phyloP scores from a whole-genome alignment of 2,329 filamentous ascomycete species.

The Verticillium isaacii region DNA sequence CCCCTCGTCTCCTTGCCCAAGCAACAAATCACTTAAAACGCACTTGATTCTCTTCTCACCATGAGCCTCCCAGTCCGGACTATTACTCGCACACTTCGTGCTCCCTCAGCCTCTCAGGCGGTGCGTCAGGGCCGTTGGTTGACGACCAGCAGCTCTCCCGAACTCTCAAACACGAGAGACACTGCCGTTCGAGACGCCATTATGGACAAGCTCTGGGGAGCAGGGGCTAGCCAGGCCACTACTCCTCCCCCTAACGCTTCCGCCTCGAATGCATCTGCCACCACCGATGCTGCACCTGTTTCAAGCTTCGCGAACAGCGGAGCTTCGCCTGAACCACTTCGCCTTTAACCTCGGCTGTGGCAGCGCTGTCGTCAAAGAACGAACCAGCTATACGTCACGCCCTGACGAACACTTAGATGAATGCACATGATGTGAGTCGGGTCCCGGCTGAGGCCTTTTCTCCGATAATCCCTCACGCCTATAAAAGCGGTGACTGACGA shows the following conservation, averaged over 20 bases:
- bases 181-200: conserved; percentile 1
- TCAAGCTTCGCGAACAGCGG: background rate
- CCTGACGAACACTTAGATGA: background rate
- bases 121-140: background rate
- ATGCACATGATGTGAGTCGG: too few species aligned
- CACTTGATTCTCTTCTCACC: background rate
- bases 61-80: background rate
- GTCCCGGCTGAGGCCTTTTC: too few species aligned
- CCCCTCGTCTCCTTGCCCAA: background rate
- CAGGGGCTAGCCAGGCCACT: background rate
- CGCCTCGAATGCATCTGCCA: background rate
- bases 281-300: background rate
- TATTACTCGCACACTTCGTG: background rate
- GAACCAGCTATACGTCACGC: background rate
- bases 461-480: too few species aligned
- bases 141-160: background rate
- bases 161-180: background rate
- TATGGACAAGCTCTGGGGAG: conserved; percentile 3
- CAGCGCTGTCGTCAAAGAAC: background rate
- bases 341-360: background rate
- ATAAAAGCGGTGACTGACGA: too few species aligned
- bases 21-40: too few species aligned
- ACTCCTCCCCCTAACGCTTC: background rate
- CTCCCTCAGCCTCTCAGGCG: background rate
- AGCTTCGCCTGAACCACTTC: background rate